Percentiles rank a stretch among this genome's conserved stretches.
These are phyloP conservation scores for Penicillium sp. DNA, from an alignment of 2,329 filamentous ascomycete genomes.

Conservation along the genomic window DNA sequence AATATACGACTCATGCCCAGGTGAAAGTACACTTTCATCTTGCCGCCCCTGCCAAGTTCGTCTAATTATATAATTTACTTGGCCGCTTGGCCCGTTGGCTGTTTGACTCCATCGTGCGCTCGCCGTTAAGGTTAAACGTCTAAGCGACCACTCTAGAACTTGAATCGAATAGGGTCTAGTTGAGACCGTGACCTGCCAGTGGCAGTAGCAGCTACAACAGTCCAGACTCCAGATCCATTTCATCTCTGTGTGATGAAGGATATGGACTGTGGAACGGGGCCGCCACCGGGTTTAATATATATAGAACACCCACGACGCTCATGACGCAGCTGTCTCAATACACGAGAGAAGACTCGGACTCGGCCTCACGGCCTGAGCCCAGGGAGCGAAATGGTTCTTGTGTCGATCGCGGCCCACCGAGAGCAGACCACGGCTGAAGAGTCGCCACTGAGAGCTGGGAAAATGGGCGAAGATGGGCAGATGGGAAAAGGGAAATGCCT, in stretches of 20 bases:
- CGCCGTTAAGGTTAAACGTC: slow-evolving; percentile 3
- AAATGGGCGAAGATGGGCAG: neutral
- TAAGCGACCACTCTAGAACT: neutral
- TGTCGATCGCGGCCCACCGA: slow-evolving; percentile 27
- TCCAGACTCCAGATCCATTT: neutral
- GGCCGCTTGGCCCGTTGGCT: neutral
- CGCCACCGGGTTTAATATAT: slow-evolving; percentile 16
- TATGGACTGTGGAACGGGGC: slow-evolving; percentile 5
- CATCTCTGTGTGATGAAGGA: neutral
- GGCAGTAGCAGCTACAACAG: neutral
- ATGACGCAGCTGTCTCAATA: slow-evolving; percentile 23
- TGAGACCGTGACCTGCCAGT: no score
- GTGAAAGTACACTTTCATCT: neutral
- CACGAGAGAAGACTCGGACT: neutral
- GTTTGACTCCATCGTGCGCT: neutral
- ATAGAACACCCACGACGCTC: slow-evolving; percentile 19
- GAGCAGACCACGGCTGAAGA: slow-evolving; percentile 13
- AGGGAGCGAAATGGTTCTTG: slow-evolving; percentile 12
- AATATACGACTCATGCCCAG: no score
- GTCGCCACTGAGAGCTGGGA: slow-evolving; percentile 11
- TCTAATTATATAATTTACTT: neutral
- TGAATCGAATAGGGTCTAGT: neutral
- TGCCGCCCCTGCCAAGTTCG: neutral
- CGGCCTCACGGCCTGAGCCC: slow-evolving; percentile 9
- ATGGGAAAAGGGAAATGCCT: neutral